Conservation (phyloP, 176 grass and related monocot species). For the Zoysia japonica region DNA sequence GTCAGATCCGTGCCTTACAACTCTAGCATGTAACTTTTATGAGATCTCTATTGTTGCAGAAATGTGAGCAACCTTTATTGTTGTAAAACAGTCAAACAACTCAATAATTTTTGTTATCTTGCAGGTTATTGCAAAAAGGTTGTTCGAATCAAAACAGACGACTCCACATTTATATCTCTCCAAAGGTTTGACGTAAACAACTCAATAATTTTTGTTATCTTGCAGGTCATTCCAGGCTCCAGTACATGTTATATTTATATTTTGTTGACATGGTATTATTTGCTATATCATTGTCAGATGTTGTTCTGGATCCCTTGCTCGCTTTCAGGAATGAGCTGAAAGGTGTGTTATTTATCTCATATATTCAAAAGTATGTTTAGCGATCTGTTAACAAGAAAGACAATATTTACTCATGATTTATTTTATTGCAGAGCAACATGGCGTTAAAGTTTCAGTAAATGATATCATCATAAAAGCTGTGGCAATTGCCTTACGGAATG, state of each 20-base stretch:
- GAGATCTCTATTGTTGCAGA: slow-evolving; percentile 4
- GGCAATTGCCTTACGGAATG: slow-evolving; percentile 85
- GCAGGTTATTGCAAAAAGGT: slow-evolving; percentile 88
- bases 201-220: slow-evolving; percentile 1
- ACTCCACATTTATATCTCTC: slow-evolving; percentile 95
- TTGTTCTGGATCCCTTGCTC: slow-evolving; percentile 85
- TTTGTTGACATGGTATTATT: slow-evolving; percentile 21
- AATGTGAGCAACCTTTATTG: background rate
- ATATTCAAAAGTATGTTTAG: slow-evolving; percentile 15
- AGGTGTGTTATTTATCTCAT: slow-evolving; percentile 54
- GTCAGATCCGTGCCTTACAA: slow-evolving; percentile 22
- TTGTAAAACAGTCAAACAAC: background rate
- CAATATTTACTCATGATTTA: slow-evolving; percentile 23
- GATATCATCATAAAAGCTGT: slow-evolving; percentile 98
- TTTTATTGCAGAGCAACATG: slow-evolving; percentile 76
- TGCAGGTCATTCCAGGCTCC: slow-evolving; percentile 39
- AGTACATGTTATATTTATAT: slow-evolving; percentile 31
- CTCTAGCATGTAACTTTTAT: background rate
- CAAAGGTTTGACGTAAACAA: slow-evolving; percentile 52
- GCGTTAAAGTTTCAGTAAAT: slow-evolving; percentile 97
- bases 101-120: slow-evolving; percentile 13
- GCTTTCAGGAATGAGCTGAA: slow-evolving; percentile 90
- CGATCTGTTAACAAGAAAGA: slow-evolving; percentile 27
- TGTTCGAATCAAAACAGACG: slow-evolving; percentile 92
- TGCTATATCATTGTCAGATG: slow-evolving; percentile 68